Conservation (phyloP, 257 asterid genomes). For the Lycium ferocissimum region DNA sequence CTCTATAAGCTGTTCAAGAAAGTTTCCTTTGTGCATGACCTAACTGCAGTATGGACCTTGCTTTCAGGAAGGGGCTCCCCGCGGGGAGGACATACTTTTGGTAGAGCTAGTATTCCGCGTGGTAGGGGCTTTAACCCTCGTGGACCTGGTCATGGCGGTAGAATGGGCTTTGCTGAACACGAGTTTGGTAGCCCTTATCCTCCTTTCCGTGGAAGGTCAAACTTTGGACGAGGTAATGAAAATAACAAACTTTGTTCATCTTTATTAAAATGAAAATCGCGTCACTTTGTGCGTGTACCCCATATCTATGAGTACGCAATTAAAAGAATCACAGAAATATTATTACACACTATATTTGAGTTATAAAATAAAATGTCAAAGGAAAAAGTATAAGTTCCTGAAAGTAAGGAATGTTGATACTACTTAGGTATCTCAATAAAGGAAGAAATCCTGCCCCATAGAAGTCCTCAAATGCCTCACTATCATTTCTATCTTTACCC, state of each 20-base stretch:
- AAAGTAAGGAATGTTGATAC: slow-evolving; percentile 1
- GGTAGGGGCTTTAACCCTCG: slow-evolving; percentile 48
- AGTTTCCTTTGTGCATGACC: slow-evolving; percentile 19
- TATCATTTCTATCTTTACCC: not conserved
- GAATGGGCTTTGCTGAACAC: slow-evolving; percentile 47
- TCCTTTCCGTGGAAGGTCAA: slow-evolving; percentile 50
- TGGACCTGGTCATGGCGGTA: slow-evolving; percentile 51
- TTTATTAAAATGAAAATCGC: not conserved
- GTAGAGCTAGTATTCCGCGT: slow-evolving; percentile 44
- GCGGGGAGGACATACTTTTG: slow-evolving; percentile 52
- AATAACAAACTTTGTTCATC: slow-evolving; percentile 23
- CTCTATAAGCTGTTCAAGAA: slow-evolving; percentile 14
- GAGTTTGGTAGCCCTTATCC: slow-evolving; percentile 46
- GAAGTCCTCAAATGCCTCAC: not conserved
- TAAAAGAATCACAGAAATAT: not conserved
- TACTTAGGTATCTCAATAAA: not conserved
- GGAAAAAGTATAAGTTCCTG: slow-evolving; percentile 3
- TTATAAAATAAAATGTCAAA: not conserved
- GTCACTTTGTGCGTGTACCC: not conserved
- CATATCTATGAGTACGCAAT: not conserved
- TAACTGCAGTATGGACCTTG: slow-evolving; percentile 29
- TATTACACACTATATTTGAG: not conserved
- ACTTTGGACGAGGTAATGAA: slow-evolving; percentile 55
- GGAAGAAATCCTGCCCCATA: not conserved
- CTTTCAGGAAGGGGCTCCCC: slow-evolving; percentile 56